Conservation (phyloP, 1,139 yeast genomes). For the Protomyces macrosporus region DNA sequence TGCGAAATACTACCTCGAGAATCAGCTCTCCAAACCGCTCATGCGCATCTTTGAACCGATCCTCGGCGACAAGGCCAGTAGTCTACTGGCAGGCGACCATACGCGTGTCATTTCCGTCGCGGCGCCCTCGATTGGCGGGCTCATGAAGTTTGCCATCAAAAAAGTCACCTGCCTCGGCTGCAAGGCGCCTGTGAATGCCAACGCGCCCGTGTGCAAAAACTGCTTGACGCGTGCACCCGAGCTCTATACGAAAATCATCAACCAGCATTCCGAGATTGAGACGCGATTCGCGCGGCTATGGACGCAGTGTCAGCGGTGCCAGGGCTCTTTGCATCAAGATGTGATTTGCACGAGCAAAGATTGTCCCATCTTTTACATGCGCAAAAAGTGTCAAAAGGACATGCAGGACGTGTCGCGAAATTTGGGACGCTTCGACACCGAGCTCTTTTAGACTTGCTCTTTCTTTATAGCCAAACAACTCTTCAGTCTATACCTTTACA, state of each 20-base stretch:
- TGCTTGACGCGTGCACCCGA: constrained; percentile 72
- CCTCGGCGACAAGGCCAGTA: constrained; percentile 81
- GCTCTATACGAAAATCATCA: constrained; percentile 70
- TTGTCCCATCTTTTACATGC: constrained; percentile 96
- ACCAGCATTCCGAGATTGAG: constrained; percentile 74
- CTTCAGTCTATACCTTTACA: too few relatives aligned
- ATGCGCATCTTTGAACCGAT: constrained; percentile 94
- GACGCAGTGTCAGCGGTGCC: constrained; percentile 98
- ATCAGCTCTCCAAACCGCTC: constrained; percentile 87
- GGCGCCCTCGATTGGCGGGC: constrained; percentile 64
- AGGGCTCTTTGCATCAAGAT: constrained; percentile 91
- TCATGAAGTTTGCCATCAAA: constrained; percentile 87
- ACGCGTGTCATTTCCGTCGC: constrained; percentile 71
- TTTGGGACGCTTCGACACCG: constrained; percentile 22
- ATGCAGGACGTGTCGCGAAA: constrained; percentile 14
- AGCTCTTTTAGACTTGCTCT: not conserved
- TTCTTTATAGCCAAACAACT: too few relatives aligned
- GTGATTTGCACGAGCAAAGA: constrained; percentile 92
- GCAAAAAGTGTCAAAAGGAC: constrained; percentile 56
- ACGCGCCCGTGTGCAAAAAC: constrained; percentile 76
- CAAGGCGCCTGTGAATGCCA: constrained; percentile 64
- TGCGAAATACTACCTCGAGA: constrained; percentile 86
- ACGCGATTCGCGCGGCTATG: constrained; percentile 80
- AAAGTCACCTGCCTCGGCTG: constrained; percentile 86
- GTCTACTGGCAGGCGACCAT: constrained; percentile 67